These are phyloP conservation scores for Wickerhamiella siamensis DNA, from an alignment of 805 yeast species.

Conservation along the genomic window DNA sequence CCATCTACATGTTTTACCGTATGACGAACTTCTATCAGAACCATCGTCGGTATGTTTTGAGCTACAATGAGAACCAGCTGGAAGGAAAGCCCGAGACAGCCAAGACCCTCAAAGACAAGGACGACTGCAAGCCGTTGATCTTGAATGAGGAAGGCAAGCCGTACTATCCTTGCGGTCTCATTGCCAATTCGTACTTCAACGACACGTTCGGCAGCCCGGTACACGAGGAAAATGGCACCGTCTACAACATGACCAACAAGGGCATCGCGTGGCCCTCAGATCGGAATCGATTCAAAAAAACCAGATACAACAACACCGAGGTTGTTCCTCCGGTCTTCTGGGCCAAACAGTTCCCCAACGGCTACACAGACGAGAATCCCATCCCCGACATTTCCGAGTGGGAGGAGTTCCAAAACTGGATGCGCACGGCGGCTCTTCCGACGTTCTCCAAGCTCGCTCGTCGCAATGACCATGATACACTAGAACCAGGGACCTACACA, in stretches of 20 bases:
- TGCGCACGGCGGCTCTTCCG: slow-evolving; percentile 92
- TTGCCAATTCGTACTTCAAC: slow-evolving; percentile 84
- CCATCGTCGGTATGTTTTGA: slow-evolving; percentile 83
- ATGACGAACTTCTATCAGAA: slow-evolving; percentile 87
- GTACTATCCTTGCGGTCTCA: slow-evolving; percentile 87
- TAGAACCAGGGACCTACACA: slow-evolving; percentile 55
- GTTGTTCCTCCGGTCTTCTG: slow-evolving; percentile 94
- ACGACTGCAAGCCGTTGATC: slow-evolving; percentile 51
- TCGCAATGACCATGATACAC: slow-evolving; percentile 44
- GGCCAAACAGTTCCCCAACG: slow-evolving; percentile 65
- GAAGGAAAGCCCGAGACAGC: slow-evolving; percentile 55
- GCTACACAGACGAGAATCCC: slow-evolving; percentile 63
- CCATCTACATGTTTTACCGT: slow-evolving; percentile 67
- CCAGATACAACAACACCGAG: slow-evolving; percentile 49
- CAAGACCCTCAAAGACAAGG: slow-evolving; percentile 33
- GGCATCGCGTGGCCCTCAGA: slow-evolving; percentile 85
- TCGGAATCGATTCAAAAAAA: slow-evolving; percentile 52
- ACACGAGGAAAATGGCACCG: slow-evolving; percentile 22
- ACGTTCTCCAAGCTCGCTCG: slow-evolving; percentile 72
- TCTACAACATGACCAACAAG: slow-evolving; percentile 32
- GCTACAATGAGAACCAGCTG: slow-evolving; percentile 68
- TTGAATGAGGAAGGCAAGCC: slow-evolving; percentile 37
- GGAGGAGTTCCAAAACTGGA: slow-evolving; percentile 92
- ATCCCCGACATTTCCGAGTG: slow-evolving; percentile 60
- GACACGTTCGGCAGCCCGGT: slow-evolving; percentile 58